Conservation (phyloP, 129 eudicot genomes). For the Artemisia tridentata region DNA sequence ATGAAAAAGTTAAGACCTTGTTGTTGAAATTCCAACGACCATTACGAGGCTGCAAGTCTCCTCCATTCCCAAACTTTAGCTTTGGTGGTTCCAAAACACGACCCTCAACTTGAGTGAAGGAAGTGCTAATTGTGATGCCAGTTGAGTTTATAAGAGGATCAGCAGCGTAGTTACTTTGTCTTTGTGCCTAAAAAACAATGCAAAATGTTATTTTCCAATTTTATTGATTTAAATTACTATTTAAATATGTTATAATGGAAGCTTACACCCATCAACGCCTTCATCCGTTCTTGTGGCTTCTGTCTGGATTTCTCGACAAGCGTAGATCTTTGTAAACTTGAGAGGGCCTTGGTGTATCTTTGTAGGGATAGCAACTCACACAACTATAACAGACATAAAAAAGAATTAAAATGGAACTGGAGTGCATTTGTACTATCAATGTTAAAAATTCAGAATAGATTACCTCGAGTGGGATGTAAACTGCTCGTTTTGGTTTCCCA, state of each 20-base stretch:
- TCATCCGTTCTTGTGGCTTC: slow-evolving; percentile 86
- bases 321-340: slow-evolving; percentile 58
- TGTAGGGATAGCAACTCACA: slow-evolving; percentile 65
- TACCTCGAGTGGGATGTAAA: slow-evolving; percentile 81
- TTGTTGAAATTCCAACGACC: slow-evolving; percentile 80
- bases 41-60: slow-evolving; percentile 53
- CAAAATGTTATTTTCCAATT: background rate
- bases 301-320: slow-evolving; percentile 88
- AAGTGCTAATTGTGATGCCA: slow-evolving; percentile 55
- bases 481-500: slow-evolving; percentile 73
- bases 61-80: slow-evolving; percentile 70
- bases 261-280: slow-evolving; percentile 38
- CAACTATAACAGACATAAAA: slow-evolving; percentile 39
- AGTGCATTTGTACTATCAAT: background rate
- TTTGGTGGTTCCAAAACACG: slow-evolving; percentile 73
- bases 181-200: slow-evolving; percentile 25
- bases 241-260: background rate
- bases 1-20: slow-evolving; percentile 39
- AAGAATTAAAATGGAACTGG: background rate
- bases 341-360: slow-evolving; percentile 73
- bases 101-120: slow-evolving; percentile 65
- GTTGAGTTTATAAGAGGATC: slow-evolving; percentile 75
- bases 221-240: background rate
- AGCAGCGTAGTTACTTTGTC: slow-evolving; percentile 38
- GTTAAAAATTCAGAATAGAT: background rate